phyloP scores from a whole-genome alignment of 345 rosid genomes.

The Pugionium dolabratum region DNA sequence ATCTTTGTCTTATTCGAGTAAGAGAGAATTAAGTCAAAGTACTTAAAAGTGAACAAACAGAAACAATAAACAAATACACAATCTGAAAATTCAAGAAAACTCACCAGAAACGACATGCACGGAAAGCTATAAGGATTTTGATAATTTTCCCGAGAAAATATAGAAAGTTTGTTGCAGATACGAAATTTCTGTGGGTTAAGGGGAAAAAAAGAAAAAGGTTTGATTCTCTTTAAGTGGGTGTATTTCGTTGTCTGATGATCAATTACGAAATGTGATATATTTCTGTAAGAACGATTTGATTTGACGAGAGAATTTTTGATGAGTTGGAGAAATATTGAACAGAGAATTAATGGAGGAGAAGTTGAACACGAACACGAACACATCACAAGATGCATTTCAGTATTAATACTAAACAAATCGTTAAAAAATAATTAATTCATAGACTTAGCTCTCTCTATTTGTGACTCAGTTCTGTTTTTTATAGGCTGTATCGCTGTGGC shows the following conservation, averaged over 20 bases:
- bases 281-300: constrained; percentile 1
- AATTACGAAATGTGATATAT: constrained; percentile 26
- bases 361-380: not conserved
- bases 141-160: not conserved
- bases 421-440: too few species aligned
- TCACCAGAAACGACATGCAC: constrained; percentile 28
- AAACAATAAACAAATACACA: not conserved
- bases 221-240: constrained; percentile 32
- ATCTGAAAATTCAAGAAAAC: not conserved
- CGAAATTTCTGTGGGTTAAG: constrained; percentile 14
- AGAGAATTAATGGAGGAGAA: constrained; percentile 32
- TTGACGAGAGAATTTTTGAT: constrained; percentile 29
- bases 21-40: constrained; percentile 3
- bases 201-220: not conserved
- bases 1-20: constrained; percentile 25
- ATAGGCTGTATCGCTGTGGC: too few species aligned
- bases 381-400: too few species aligned
- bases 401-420: too few species aligned
- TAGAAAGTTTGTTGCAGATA: constrained; percentile 5
- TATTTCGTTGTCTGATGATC: constrained; percentile 25
- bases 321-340: constrained; percentile 31
- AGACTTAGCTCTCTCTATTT: too few species aligned
- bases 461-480: too few species aligned
- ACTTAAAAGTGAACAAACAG: constrained; percentile 1
- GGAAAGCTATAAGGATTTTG: not conserved